Percentiles rank a stretch among this genome's conserved stretches.
phyloP scores from a whole-genome alignment of 495 filamentous ascomycete genomes.

The Apodospora peruviana region DNA sequence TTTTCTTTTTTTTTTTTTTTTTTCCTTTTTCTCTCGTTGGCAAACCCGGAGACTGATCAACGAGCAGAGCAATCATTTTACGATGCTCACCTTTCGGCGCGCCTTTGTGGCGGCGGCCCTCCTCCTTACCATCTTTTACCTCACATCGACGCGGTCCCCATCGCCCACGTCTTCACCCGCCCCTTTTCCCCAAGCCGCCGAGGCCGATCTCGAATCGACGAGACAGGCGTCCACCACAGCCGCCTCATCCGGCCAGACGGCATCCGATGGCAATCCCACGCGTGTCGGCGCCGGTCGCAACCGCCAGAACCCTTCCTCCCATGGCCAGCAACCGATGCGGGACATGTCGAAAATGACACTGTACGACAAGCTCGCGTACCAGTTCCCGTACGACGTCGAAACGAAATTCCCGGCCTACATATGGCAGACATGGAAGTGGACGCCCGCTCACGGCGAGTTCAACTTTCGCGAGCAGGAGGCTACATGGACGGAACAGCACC shows the following conservation, averaged over 20 bases:
- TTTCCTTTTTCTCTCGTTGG: not conserved
- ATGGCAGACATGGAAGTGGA: conserved; percentile 98
- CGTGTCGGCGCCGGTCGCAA: conserved; percentile 16
- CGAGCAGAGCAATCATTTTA: conserved; percentile 4
- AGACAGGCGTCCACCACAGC: conserved; percentile 19
- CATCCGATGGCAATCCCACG: conserved; percentile 9
- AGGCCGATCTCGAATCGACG: conserved; percentile 12
- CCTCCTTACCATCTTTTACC: conserved; percentile 63
- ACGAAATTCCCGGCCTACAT: conserved; percentile 92
- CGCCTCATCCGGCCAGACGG: conserved; percentile 7
- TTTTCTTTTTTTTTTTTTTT: not conserved
- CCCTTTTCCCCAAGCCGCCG: conserved; percentile 19
- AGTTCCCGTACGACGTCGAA: conserved; percentile 87
- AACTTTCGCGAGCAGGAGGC: conserved; percentile 76
- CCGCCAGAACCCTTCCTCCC: conserved; percentile 4
- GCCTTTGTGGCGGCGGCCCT: conserved; percentile 62
- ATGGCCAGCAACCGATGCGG: conserved; percentile 42
- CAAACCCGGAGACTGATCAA: not conserved
- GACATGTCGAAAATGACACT: conserved; percentile 60
- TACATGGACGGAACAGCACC: conserved; percentile 86
- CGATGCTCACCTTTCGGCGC: conserved; percentile 63
- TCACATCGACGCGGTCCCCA: conserved; percentile 58
- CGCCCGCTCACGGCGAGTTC: conserved; percentile 76
- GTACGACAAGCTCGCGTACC: conserved; percentile 79
- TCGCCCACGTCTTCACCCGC: conserved; percentile 14